Evolutionary conservation across 2,329 filamentous ascomycete genomes (phyloP), one percentile per base, ranked within the genome.

Genomic region (Penicillium sp.): DNA sequence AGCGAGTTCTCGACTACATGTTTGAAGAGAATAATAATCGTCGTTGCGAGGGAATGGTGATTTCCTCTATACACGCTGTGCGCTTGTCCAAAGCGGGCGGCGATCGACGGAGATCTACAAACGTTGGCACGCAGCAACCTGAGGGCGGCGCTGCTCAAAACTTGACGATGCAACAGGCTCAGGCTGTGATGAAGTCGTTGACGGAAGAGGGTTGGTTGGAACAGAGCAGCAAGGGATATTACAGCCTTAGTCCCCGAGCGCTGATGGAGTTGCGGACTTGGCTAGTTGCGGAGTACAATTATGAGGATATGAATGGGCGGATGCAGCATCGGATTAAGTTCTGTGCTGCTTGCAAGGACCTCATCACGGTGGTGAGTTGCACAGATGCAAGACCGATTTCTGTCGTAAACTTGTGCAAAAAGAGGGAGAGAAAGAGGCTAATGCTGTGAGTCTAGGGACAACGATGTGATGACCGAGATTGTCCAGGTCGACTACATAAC

Each of bases 281-380:
- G 84, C 77, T 98, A 42, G 72, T 88, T n/a, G 86, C 88, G 45
- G 88, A 85, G 27, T 98, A 95, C 69, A 97, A 98, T 63, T 87
- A 94, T 47, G 71, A 77, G 0, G 79, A 81, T 8, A 74, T 76
- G 1, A 81, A 81, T 25, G 71, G 70, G 1, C 67, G 63, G 8
- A 52, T 57, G 46, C 82, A 79, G 75, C 79, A 88, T 63, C 82
- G 83, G 53, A 86, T 98, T 65, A 95, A 93, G 71, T 82, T 84
- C 53, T 98, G 93, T 66, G 81, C 86, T 62, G 90, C 88, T 0
- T 98, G 93, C 69, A 86, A 83, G 66, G 90, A 95, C 55, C 85
- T 97, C 52, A 81, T 97, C 36, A 98, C 91, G 0, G 73, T 86
- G 54, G 79, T 78, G 62, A 55, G 71, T 66, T 18, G 18, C 18